Base-by-base conservation (phyloP, 441 rosid genomes). In the Jatropha multifida region DNA sequence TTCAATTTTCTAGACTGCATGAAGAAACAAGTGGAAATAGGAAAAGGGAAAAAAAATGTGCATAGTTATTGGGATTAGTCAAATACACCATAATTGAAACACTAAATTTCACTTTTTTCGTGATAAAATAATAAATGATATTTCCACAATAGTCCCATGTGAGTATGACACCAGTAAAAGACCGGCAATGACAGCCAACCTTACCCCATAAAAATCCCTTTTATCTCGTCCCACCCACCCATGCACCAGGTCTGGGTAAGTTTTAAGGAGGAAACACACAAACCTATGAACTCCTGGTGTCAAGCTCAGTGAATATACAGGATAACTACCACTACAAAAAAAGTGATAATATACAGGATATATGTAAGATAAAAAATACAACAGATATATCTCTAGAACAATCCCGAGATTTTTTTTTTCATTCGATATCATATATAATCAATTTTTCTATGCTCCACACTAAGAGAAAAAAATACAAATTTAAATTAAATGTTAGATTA, bases 11-110 rank as follows among this genome's bases (percentile, higher is more conserved):
- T 61, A 41, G 41, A 26, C 13, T 14, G 65, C 65, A 26, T 61
- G 65, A 27, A 27, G 41, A 27, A 27, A 61, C 41, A 26, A 61
- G 71, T 68, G 71, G 60, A 51, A 40, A 68, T 0, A 26, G 56
- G 7, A 44, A 11, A 41, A 42, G 52, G 18, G 51, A 65, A 20
- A 10, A 12, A 54, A 44, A 41, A n/a, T 32, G 11, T 65, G 40
- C 52, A 49, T 32, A 26, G 41, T 15, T 55, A 0, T n/a, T 70
- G 75, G 67, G 17, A 42, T 60, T 72, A 72, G 75, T 72, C 75
- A 60, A 72, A 44, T 72, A 12, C 56, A 72, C 7, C 44, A 72
- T 60, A 44, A 60, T 27, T 5, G 26, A 27, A 60, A 27, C 46
- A 15, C 56, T 32, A 44, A 12, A 15, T 38, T n/a, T 68, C 71